Evolutionary conservation across 148 eudicot genomes (phyloP), one percentile per base, ranked within the genome.

Genomic region (Pouteria glomerata): DNA sequence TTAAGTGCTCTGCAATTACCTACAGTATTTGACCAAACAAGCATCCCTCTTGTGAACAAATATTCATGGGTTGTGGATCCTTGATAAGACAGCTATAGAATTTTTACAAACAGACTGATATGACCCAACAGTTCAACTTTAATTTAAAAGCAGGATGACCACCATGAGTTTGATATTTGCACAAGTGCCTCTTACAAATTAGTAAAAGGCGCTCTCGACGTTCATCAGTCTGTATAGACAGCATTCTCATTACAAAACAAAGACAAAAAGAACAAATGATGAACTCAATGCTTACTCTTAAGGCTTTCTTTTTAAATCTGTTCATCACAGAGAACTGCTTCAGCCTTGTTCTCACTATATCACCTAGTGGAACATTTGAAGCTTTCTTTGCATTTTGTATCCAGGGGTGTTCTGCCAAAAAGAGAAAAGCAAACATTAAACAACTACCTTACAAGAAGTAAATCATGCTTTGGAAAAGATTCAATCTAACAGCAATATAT

Each of bases 271-370:
- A 39, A 16, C 4, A 39, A 8, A 42, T 4, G 11, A 1, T 63
- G 16, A 37, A 37, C 26, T 1, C 4, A 74, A 50, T 37, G 65
- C 71, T 83, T 84, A 91, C 97, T 65, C 98, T 47, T 65, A 92
- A 66, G 16, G 91, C 96, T 74, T 73, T 92, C 96, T 92, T 92
- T 74, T 92, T 92, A 76, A 92, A 92, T 78, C 88, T 85, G 69
- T 92, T 92, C 98, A 92, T 90, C 35, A 83, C 84, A 18, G 96
- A 89, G 56, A 92, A 92, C 65, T 92, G 98, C 82, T 88, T 92
- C 44, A 92, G 93, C 66, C 98, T 78, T 52, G 93, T 83, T 78
- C 98, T 84, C 18, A 92, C 98, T 48, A 92, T 88, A 65, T 92
- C 98, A 59, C 98, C 98, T 45, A 92, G 73, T 12, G 96, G 98